These are phyloP conservation scores for Cystobasidium ongulense DNA, from an alignment of 768 basidiomycete species.

Conservation along the genomic window DNA sequence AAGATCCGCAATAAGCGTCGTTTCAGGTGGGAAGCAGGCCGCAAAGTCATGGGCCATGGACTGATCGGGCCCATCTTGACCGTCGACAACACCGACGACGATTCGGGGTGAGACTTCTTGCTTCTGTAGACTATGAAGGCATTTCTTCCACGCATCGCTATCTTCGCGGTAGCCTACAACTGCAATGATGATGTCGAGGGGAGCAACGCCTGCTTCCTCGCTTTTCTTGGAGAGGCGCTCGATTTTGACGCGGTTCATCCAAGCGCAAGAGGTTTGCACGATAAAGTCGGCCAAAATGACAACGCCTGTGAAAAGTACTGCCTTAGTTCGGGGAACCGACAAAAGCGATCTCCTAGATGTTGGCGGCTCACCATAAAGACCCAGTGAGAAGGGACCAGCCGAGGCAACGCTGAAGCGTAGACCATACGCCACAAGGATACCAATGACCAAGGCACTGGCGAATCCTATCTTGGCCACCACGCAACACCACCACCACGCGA, in stretches of 20 bases:
- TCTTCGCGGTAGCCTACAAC: conserved; percentile 11
- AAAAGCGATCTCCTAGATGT: background rate
- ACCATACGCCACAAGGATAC: background rate
- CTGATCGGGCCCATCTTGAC: conserved; percentile 4
- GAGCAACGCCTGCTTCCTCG: background rate
- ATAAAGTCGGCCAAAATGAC: background rate
- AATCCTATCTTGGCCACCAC: background rate
- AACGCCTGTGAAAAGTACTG: background rate
- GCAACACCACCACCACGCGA: background rate
- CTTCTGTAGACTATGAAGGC: background rate
- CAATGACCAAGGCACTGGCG: background rate
- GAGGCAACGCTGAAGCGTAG: background rate
- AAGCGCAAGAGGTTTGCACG: background rate
- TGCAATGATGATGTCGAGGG: background rate
- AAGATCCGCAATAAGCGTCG: background rate
- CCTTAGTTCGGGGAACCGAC: too few relatives aligned
- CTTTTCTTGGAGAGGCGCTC: background rate
- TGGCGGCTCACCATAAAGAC: background rate
- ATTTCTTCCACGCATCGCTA: background rate
- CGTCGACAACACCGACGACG: conserved; percentile 6
- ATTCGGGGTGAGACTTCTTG: background rate
- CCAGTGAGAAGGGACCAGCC: background rate
- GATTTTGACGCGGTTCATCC: background rate
- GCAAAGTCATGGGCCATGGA: background rate
- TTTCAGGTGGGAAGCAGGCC: background rate